A percentile compares a stretch with the other conserved stretches of the same genome.
phyloP scores from a whole-genome alignment of 2,329 filamentous ascomycete genomes.

The Clarireedia paspali region DNA sequence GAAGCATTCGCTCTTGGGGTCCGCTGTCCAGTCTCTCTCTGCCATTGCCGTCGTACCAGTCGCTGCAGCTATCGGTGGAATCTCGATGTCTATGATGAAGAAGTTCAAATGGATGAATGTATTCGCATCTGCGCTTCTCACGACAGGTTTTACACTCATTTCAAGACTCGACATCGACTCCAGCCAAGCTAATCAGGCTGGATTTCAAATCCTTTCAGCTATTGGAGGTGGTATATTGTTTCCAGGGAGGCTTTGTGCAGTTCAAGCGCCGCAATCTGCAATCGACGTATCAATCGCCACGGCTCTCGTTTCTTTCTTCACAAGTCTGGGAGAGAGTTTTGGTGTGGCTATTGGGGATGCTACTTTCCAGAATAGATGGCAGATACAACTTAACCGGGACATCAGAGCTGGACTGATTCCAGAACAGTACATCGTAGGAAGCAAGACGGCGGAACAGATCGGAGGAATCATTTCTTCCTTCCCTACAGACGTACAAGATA shows the following conservation, averaged over 20 bases:
- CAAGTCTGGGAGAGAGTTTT: slow-evolving; percentile 22
- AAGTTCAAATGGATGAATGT: slow-evolving; percentile 9
- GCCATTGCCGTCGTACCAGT: neutral
- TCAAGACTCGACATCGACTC: slow-evolving; percentile 9
- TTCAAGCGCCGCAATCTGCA: slow-evolving; percentile 12
- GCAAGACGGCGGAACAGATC: slow-evolving; percentile 12
- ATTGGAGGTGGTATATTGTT: slow-evolving; percentile 14
- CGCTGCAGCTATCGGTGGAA: slow-evolving; percentile 1
- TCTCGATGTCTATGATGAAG: slow-evolving; percentile 9
- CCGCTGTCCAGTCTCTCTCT: neutral
- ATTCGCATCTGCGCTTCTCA: slow-evolving; percentile 1
- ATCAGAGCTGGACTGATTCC: neutral
- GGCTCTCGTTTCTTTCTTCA: slow-evolving; percentile 20
- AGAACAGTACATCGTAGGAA: slow-evolving; percentile 5
- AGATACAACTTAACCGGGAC: neutral
- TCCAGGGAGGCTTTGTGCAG: slow-evolving; percentile 12
- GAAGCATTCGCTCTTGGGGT: neutral
- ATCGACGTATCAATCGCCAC: slow-evolving; percentile 16
- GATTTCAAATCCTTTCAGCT: slow-evolving; percentile 13
- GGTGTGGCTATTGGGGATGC: slow-evolving; percentile 23
- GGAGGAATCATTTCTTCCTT: slow-evolving; percentile 7
- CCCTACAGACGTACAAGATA: slow-evolving; percentile 2
- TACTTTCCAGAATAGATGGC: slow-evolving; percentile 19
- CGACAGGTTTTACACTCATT: slow-evolving; percentile 9
- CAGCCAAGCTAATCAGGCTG: slow-evolving; percentile 8